A percentile compares a stretch with the other conserved stretches of the same genome.
phyloP scores from a whole-genome alignment of 148 eudicot genomes.

The Rhododendron molle region DNA sequence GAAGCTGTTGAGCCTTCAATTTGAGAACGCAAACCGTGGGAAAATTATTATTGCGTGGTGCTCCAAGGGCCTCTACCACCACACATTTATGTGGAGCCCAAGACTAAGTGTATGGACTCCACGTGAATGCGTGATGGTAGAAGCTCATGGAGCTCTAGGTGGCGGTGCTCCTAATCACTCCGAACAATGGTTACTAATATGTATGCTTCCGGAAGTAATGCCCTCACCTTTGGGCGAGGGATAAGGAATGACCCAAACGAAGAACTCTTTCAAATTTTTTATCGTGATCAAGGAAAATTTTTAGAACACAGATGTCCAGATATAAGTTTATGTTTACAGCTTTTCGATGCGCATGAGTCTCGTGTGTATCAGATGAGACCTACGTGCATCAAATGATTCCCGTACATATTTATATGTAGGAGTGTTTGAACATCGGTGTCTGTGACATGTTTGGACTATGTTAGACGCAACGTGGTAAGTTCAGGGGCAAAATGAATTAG shows the following conservation, averaged over 20 bases:
- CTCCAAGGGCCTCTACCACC: neutral
- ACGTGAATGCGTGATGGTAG: neutral
- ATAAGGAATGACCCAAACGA: neutral
- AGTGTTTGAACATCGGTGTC: neutral
- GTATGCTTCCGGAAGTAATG: neutral
- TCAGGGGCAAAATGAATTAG: neutral
- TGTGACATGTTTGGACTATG: neutral
- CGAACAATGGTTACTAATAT: neutral
- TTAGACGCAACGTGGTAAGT: neutral
- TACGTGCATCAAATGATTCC: neutral
- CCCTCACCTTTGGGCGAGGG: neutral
- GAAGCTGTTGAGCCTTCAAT: neutral
- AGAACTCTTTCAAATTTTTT: neutral
- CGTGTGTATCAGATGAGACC: neutral
- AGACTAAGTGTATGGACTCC: neutral
- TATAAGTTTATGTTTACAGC: neutral
- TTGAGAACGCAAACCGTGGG: neutral
- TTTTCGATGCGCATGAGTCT: neutral
- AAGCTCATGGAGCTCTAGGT: neutral
- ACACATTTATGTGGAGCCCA: neutral
- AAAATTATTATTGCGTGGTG: no score
- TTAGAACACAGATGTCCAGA: neutral
- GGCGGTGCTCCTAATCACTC: neutral
- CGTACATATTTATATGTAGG: neutral
- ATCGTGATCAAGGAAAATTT: neutral